Base-by-base conservation (phyloP, 2,329 filamentous ascomycete species). In the Sclerotiophoma versabilis region DNA sequence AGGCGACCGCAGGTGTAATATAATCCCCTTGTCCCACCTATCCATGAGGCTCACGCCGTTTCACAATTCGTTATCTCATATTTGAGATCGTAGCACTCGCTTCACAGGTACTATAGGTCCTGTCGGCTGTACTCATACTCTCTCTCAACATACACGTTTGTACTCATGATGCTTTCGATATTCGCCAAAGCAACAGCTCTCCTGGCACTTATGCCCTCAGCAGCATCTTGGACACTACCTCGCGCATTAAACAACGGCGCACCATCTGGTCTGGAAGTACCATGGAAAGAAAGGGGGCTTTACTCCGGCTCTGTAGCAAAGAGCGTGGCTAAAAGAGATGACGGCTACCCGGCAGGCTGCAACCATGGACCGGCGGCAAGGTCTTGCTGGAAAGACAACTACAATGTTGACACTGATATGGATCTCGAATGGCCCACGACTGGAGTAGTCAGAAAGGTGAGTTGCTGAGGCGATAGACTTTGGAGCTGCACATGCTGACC, bases 381-480 rank as follows among this genome's bases (percentile, higher is more conserved):
- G 49, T 58, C 54, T 22, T 68, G 64, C 37, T 70, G 67, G 67
- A 45, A 58, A 23, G 59, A 53, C n/a, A 65, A 68, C 41, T 77
- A 71, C 63, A 73, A 69, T 49, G 73, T 80, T 25, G 71, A 74
- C 27, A 80, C 77, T 2, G 77, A 80, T 58, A 76, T 77, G 65
- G 77, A 80, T 52, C 34, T 60, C 5, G 68, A 76, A 44, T 78
- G 74, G 62, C 78, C 79, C 0, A 66, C 62, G 6, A 79, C 76
- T n/a, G 78, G 78, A 15, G 75, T 71, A 25, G 65, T 62, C 14
- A 68, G 72, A 11, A 68, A 63, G 30, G 71, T 72, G 60, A 50
- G 58, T 41, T 36, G 9, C 29, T 6, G 9, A 45, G 23, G 14
- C 3, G 14, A 32, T n/a, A 19, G 8, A 14, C 15, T 33, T 20